Percentiles rank a stretch among this genome's conserved stretches.
phyloP scores from a whole-genome alignment of 1,284 basidiomycete species.

The Ustilago vetiveriae region DNA sequence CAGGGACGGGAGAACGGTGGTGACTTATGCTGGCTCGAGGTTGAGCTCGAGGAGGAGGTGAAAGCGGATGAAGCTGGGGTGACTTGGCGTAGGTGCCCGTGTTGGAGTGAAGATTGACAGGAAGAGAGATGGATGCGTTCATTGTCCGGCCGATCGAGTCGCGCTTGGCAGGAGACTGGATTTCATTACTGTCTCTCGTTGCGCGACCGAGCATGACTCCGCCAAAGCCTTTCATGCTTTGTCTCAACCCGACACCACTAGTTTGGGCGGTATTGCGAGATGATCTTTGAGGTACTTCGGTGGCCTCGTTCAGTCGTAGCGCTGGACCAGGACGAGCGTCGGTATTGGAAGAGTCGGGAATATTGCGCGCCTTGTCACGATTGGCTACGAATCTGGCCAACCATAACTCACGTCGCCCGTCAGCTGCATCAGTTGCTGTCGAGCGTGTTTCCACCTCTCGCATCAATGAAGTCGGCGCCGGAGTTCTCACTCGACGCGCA shows the following conservation, averaged over 20 bases:
- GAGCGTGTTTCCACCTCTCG: conserved; percentile 13
- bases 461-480: conserved; percentile 12
- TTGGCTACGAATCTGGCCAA: conserved; percentile 26
- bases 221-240: conserved; percentile 13
- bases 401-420: conserved; percentile 34
- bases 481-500: conserved; percentile 2
- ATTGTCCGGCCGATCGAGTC: conserved; percentile 10
- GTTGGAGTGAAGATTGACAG: conserved; percentile 11
- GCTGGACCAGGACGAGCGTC: neutral
- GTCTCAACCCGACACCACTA: conserved; percentile 1
- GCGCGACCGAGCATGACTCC: conserved; percentile 20
- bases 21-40: conserved; percentile 26
- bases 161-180: neutral
- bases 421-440: conserved; percentile 23
- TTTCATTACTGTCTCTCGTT: neutral
- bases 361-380: conserved; percentile 5
- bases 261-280: neutral
- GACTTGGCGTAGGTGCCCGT: neutral
- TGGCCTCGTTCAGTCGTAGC: conserved; percentile 6
- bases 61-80: conserved; percentile 11
- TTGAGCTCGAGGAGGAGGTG: conserved; percentile 22
- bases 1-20: neutral
- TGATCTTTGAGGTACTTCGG: neutral
- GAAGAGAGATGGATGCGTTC: conserved; percentile 8
- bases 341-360: neutral